phyloP scores from a whole-genome alignment of 805 yeast species.

The Tanozyma kutaoensis region DNA sequence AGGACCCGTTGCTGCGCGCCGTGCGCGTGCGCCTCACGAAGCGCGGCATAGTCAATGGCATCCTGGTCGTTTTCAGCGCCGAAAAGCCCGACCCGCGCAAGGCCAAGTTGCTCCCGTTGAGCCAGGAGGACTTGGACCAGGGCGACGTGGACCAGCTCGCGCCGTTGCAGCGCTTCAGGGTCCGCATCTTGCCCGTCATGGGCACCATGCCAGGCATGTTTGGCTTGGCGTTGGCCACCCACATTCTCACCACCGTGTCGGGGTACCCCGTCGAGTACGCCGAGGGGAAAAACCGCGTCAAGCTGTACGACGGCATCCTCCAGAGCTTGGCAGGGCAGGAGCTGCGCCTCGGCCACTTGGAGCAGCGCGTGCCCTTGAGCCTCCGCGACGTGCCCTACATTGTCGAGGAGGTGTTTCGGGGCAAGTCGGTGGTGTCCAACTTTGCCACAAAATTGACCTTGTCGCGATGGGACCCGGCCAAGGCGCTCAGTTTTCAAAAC shows the following conservation, averaged over 20 bases:
- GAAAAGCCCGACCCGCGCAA: conserved; percentile 96
- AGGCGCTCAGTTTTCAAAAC: conserved; percentile 59
- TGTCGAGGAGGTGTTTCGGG: conserved; percentile 85
- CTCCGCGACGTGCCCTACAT: conserved; percentile 66
- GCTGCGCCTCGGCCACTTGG: conserved; percentile 57
- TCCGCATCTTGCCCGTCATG: conserved; percentile 85
- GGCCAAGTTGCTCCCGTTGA: conserved; percentile 75
- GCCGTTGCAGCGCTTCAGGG: conserved; percentile 82
- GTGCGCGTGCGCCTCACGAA: conserved; percentile 77
- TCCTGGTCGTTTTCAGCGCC: conserved; percentile 83
- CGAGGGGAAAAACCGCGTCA: conserved; percentile 80
- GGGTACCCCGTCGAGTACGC: conserved; percentile 88
- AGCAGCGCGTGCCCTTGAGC: conserved; percentile 66
- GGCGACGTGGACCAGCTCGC: conserved; percentile 82
- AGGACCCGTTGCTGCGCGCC: conserved; percentile 82
- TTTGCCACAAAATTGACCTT: conserved; percentile 69
- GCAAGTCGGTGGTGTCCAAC: conserved; percentile 80
- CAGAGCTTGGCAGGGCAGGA: conserved; percentile 83
- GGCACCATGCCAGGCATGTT: conserved; percentile 97
- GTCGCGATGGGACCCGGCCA: conserved; percentile 70
- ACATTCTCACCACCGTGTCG: conserved; percentile 62
- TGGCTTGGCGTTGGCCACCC: conserved; percentile 82
- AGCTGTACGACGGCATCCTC: conserved; percentile 70
- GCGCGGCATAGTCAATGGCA: conserved; percentile 61
- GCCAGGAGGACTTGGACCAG: conserved; percentile 65